Evolutionary conservation across 306 rosid species (phyloP).

Genomic region (Vicia sativa): DNA sequence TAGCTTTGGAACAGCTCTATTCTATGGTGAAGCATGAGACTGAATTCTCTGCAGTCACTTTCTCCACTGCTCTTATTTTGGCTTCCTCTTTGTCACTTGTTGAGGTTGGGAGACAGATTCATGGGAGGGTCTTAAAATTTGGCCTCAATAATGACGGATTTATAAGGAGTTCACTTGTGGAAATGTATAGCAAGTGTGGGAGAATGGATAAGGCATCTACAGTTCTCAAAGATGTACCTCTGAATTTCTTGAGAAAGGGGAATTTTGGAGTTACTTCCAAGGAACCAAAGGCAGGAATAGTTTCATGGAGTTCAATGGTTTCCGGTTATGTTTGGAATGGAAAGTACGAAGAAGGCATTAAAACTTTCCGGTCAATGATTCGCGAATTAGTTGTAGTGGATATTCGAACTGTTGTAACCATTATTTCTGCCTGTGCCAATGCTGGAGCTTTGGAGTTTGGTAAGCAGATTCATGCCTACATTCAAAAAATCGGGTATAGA

Average conservation of each 20-base stretch:
- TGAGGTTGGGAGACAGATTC: conserved; percentile 83
- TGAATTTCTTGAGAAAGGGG: conserved; percentile 32
- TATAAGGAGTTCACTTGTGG: conserved; percentile 68
- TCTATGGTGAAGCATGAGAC: conserved; percentile 61
- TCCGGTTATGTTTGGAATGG: conserved; percentile 71
- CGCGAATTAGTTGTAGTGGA: conserved; percentile 57
- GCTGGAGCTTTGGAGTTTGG: conserved; percentile 67
- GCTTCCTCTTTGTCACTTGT: conserved; percentile 60
- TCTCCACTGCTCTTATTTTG: conserved; percentile 74
- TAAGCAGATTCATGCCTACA: conserved; percentile 64
- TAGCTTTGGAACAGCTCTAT: conserved; percentile 62
- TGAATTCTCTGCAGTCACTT: conserved; percentile 53
- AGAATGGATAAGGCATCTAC: conserved; percentile 65
- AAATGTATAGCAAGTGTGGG: conserved; percentile 75
- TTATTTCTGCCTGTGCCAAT: conserved; percentile 75
- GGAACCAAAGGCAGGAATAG: conserved; percentile 49
- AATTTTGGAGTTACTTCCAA: conserved; percentile 40
- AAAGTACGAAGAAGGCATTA: conserved; percentile 63
- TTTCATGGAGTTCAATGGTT: conserved; percentile 80
- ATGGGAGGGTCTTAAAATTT: conserved; percentile 55
- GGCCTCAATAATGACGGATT: conserved; percentile 58
- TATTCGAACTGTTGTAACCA: conserved; percentile 61
- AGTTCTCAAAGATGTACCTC: conserved; percentile 56
- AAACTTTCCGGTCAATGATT: conserved; percentile 64
- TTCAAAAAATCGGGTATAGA: conserved; percentile 63